Conservation (phyloP, 257 asterid genomes). For the Osmanthus fragrans region DNA sequence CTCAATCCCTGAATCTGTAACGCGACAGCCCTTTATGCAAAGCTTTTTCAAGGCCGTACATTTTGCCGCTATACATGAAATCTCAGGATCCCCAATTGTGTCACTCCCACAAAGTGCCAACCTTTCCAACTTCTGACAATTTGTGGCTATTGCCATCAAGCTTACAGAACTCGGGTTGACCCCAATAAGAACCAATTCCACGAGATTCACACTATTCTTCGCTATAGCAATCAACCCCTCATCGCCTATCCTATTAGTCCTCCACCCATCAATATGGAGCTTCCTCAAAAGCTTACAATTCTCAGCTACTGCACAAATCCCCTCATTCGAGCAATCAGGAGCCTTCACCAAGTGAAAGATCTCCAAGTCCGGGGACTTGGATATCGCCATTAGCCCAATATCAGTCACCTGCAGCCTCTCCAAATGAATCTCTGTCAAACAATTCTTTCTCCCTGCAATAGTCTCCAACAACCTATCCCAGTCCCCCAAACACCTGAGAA, state of each 20-base stretch:
- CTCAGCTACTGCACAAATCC: slow-evolving; percentile 68
- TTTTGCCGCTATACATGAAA: slow-evolving; percentile 65
- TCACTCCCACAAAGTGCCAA: slow-evolving; percentile 94
- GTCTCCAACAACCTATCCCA: slow-evolving; percentile 74
- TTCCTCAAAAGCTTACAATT: slow-evolving; percentile 77
- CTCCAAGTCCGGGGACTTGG: slow-evolving; percentile 64
- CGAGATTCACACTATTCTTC: slow-evolving; percentile 57
- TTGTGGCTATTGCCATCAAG: slow-evolving; percentile 60
- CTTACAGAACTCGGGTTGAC: slow-evolving; percentile 67
- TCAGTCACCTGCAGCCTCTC: slow-evolving; percentile 86
- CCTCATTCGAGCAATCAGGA: slow-evolving; percentile 70
- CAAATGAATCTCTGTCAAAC: slow-evolving; percentile 68
- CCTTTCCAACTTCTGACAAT: slow-evolving; percentile 75
- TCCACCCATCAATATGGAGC: slow-evolving; percentile 94
- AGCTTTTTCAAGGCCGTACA: slow-evolving; percentile 74
- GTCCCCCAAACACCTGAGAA: slow-evolving; percentile 74
- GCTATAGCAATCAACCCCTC: slow-evolving; percentile 71
- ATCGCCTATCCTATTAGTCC: slow-evolving; percentile 81
- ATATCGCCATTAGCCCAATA: slow-evolving; percentile 56
- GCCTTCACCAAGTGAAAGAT: slow-evolving; percentile 71
- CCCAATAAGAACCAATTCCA: slow-evolving; percentile 82
- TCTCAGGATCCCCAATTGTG: slow-evolving; percentile 76
- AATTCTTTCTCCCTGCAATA: slow-evolving; percentile 41
- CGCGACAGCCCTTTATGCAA: slow-evolving; percentile 77
- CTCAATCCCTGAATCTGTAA: slow-evolving; percentile 75